phyloP scores from a whole-genome alignment of 2,329 filamentous ascomycete genomes.

The Aspergillus nomiae region DNA sequence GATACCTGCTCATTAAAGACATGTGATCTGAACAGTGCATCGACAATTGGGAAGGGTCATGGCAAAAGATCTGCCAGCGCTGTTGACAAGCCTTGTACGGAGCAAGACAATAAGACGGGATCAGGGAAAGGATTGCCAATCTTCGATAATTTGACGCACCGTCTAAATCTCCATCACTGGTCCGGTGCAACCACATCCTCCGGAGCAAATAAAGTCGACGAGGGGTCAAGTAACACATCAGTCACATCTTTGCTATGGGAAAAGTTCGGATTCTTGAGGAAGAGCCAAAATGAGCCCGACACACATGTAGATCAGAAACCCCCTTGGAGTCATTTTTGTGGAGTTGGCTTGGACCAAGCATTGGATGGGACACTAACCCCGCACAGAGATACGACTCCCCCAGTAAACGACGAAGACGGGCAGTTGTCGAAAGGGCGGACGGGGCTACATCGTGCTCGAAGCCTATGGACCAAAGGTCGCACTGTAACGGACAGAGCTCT shows the following conservation, averaged over 20 bases:
- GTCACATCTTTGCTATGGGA: constrained; percentile 22
- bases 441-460: constrained; percentile 16
- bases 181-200: constrained; percentile 12
- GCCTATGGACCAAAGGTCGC: constrained; percentile 15
- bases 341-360: constrained; percentile 12
- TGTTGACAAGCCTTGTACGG: background rate
- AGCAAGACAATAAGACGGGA: constrained; percentile 2
- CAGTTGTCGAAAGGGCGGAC: constrained; percentile 10
- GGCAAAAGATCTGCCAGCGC: background rate
- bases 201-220: constrained; percentile 14
- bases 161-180: constrained; percentile 16
- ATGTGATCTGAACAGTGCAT: background rate
- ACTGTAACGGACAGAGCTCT: constrained; percentile 14
- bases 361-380: constrained; percentile 6
- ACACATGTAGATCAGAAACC: constrained; percentile 4
- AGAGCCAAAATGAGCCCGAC: constrained; percentile 5
- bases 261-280: constrained; percentile 17
- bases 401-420: constrained; percentile 4
- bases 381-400: background rate
- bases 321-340: constrained; percentile 20
- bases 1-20: background rate
- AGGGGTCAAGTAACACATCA: constrained; percentile 13
- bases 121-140: constrained; percentile 10
- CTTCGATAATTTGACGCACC: constrained; percentile 17
- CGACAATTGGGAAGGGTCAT: background rate